phyloP scores from a whole-genome alignment of 1,139 yeast genomes.

The Blastobotrys elegans region DNA sequence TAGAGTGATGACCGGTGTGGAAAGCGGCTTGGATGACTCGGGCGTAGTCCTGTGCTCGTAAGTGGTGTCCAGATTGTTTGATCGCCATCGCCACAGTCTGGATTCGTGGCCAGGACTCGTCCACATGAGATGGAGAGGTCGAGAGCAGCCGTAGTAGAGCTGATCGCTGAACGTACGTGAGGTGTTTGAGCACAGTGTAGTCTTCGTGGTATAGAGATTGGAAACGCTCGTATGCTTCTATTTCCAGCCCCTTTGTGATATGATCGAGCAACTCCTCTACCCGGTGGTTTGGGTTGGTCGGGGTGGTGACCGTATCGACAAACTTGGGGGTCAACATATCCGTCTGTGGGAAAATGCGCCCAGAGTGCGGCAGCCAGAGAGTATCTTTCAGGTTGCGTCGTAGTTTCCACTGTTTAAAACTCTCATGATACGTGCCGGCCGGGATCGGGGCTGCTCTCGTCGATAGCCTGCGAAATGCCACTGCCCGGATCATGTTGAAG shows the following conservation, averaged over 20 bases:
- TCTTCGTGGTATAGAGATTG: constrained; percentile 14
- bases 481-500: too few relatives aligned
- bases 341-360: constrained; percentile 1
- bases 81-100: constrained; percentile 18
- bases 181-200: constrained; percentile 7
- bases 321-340: constrained; percentile 6
- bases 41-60: constrained; percentile 27
- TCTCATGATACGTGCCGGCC: constrained; percentile 7
- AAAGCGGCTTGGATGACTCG: constrained; percentile 29
- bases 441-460: background rate
- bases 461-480: background rate
- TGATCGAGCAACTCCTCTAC: constrained; percentile 9
- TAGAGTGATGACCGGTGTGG: constrained; percentile 21
- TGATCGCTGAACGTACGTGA: constrained; percentile 10
- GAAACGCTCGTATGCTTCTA: constrained; percentile 7
- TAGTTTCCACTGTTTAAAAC: background rate
- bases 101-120: constrained; percentile 1
- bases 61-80: constrained; percentile 20
- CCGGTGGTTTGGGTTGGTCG: constrained; percentile 2
- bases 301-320: background rate
- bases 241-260: background rate
- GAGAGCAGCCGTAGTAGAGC: constrained; percentile 10
- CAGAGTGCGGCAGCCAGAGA: constrained; percentile 4
- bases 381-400: constrained; percentile 3
- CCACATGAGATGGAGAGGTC: background rate